Evolutionary conservation across 1,284 basidiomycete species (phyloP), one percentile per base, ranked within the genome.

Genomic region (Afroboletus lepidellus): DNA sequence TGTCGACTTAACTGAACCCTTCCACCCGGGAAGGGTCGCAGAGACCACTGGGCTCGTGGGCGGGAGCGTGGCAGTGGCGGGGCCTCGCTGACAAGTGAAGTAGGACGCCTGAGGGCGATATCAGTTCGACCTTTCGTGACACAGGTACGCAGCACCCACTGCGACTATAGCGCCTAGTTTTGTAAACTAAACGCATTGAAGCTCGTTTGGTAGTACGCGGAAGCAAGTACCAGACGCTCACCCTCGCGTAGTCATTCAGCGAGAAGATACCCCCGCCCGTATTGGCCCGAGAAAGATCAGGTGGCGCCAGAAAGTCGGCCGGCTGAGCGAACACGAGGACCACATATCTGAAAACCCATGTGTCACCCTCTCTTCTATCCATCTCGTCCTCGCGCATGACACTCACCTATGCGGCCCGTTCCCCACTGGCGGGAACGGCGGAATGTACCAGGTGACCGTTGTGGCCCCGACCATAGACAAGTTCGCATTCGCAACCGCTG

Each of bases 21-120:
- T 56, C 64, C 66, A 68, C 20, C 64, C 66, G 7, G 65, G 37
- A 44, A 90, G 74, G 3, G 86, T 88, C 32, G 82, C 77, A 20
- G 81, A 78, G 55, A 81, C 72, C 24, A 90, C 87, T 13, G 85
- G 65, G 25, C 80, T 80, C 32, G 88, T 90, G 18, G 80, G 60
- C 27, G 79, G 70, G 49, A 82, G 65, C 39, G 79, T 72, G 42
- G 65, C 72, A 30, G 81, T 84, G 15, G 79, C 74, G 3, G 76
- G 76, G 39, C 88, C 87, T 62, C 82, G 79, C 67, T 89, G 81
- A 58, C 92, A 90, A 21, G 79, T 82, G 66, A 92, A 81, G 75
- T 91, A 94, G 59, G 77, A 85, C 49, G 80, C 83, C 80, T 85
- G 53, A 13, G 21, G 44, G 30, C 18, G 8, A 16, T 15, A 12